phyloP scores from a whole-genome alignment of 2,329 filamentous ascomycete species.

The Fusarium globosum region DNA sequence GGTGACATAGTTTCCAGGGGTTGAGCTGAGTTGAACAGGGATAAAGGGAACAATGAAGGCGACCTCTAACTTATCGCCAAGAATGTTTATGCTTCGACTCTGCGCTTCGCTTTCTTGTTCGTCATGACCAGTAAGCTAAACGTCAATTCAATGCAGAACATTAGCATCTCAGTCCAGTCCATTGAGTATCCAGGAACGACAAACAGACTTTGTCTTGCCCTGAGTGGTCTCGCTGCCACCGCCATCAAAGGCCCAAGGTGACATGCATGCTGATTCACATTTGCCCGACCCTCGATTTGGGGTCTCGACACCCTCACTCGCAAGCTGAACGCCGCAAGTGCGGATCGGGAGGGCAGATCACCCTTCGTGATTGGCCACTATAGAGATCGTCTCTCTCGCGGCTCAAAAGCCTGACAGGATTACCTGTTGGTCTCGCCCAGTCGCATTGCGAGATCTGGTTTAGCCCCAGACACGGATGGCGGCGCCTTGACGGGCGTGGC shows the following conservation, averaged over 20 bases:
- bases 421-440: constrained; percentile 18
- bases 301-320: background rate
- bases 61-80: background rate
- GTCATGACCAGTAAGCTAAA: background rate
- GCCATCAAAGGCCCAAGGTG: background rate
- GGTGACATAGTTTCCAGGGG: background rate
- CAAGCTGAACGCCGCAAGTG: constrained; percentile 1
- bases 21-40: background rate
- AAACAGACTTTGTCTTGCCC: constrained; percentile 1
- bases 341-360: background rate
- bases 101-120: background rate
- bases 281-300: background rate
- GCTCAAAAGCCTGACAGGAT: constrained; percentile 11
- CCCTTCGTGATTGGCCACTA: constrained; percentile 1
- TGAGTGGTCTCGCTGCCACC: constrained; percentile 14
- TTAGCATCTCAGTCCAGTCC: background rate
- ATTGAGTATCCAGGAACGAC: background rate
- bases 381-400: background rate
- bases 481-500: constrained; percentile 24
- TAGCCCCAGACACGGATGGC: constrained; percentile 15
- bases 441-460: background rate
- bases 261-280: constrained; percentile 19
- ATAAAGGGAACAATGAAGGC: background rate
- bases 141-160: background rate
- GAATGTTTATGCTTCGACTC: background rate